phyloP scores from a whole-genome alignment of 768 basidiomycete genomes.

The Boletus bicolor region DNA sequence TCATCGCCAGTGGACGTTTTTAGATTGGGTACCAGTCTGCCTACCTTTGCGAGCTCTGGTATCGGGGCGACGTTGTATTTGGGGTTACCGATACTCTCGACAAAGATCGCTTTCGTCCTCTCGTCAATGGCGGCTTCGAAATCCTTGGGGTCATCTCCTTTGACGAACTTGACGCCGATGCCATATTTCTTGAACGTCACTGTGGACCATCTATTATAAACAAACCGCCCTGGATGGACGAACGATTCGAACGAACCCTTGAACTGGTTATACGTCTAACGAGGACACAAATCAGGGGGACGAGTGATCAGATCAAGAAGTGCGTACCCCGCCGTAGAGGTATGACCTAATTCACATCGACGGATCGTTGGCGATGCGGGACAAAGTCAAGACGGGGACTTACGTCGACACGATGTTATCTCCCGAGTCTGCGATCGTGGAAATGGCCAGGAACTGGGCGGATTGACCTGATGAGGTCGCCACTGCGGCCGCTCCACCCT shows the following conservation, averaged over 20 bases:
- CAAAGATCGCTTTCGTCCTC: slow-evolving; percentile 55
- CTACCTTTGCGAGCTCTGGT: slow-evolving; percentile 52
- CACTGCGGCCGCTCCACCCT: slow-evolving; percentile 60
- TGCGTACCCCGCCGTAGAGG: slow-evolving; percentile 57
- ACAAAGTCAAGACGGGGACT: slow-evolving; percentile 9
- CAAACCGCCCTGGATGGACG: background rate
- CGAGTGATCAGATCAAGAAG: background rate
- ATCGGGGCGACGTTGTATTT: slow-evolving; percentile 56
- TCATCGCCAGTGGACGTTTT: background rate
- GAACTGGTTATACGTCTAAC: slow-evolving; percentile 60
- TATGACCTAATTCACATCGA: slow-evolving; percentile 35
- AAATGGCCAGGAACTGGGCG: slow-evolving; percentile 60
- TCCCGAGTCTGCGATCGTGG: slow-evolving; percentile 47
- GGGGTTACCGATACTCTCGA: slow-evolving; percentile 64
- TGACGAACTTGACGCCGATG: slow-evolving; percentile 54
- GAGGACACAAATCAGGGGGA: background rate
- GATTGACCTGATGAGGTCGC: slow-evolving; percentile 57
- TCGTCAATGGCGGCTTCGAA: slow-evolving; percentile 56
- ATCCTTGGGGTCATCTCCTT: slow-evolving; percentile 41
- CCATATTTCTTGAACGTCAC: slow-evolving; percentile 55
- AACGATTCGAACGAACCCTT: slow-evolving; percentile 44
- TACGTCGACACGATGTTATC: slow-evolving; percentile 67
- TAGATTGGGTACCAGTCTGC: background rate
- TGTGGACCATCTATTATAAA: slow-evolving; percentile 12
- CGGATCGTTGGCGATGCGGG: background rate